phyloP scores from a whole-genome alignment of 257 asterid species.

The Avicennia marina region DNA sequence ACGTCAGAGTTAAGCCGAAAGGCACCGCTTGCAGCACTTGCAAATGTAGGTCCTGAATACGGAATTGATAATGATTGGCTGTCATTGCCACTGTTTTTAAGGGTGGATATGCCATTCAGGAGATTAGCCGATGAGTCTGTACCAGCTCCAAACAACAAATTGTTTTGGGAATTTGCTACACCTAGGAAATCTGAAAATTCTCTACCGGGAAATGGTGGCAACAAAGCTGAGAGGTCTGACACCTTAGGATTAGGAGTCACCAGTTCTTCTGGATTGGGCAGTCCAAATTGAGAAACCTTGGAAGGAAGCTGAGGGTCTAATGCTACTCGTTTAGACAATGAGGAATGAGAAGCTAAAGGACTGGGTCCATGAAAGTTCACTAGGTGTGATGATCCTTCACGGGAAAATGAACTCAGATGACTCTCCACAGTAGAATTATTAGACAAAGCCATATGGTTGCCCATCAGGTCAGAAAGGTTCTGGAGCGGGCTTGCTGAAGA shows the following conservation, averaged over 20 bases:
- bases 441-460: constrained; percentile 43
- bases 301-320: constrained; percentile 63
- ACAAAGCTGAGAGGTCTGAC: constrained; percentile 54
- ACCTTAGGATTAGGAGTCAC: constrained; percentile 48
- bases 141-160: constrained; percentile 50
- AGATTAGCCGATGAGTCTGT: constrained; percentile 45
- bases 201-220: constrained; percentile 66
- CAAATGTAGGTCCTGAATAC: constrained; percentile 46
- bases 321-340: constrained; percentile 70
- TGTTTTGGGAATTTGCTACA: constrained; percentile 43
- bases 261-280: constrained; percentile 55
- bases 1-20: constrained; percentile 67
- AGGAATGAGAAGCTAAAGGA: constrained; percentile 46
- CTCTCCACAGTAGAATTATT: constrained; percentile 53
- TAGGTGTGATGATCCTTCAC: constrained; percentile 45
- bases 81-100: constrained; percentile 34
- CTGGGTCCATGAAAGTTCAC: constrained; percentile 44
- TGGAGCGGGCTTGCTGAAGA: constrained; percentile 55
- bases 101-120: constrained; percentile 45
- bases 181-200: constrained; percentile 60
- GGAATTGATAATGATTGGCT: constrained; percentile 54
- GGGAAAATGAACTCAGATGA: constrained; percentile 63
- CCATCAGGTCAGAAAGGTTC: constrained; percentile 46
- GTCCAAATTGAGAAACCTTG: constrained; percentile 47
- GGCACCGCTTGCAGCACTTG: constrained; percentile 42